Conservation (phyloP, 2,329 filamentous ascomycete genomes). For the Trichoderma afroharzianum region DNA sequence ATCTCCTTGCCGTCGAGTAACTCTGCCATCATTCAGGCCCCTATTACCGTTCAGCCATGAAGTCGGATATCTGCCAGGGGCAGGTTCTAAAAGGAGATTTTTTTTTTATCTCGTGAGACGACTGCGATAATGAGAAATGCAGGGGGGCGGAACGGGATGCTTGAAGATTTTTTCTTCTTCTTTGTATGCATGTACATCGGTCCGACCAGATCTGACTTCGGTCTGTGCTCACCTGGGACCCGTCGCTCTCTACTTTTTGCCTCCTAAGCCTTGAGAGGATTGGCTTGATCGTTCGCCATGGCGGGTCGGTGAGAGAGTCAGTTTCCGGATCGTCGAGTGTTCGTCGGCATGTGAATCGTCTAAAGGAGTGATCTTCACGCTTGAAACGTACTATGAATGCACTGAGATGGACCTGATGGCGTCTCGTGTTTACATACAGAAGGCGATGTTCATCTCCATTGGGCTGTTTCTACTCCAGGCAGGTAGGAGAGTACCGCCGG, state of each 20-base stretch:
- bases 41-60: not conserved
- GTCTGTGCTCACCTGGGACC: not conserved
- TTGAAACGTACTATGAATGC: not conserved
- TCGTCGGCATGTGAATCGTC: not conserved
- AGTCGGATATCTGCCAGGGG: not conserved
- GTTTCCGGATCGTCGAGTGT: not conserved
- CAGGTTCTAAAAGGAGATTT: not conserved
- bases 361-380: not conserved
- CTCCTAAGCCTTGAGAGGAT: not conserved
- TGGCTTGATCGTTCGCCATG: not conserved
- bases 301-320: conserved; percentile 1
- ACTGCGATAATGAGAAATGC: not conserved
- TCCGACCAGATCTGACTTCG: not conserved
- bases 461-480: not conserved
- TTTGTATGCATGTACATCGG: not conserved
- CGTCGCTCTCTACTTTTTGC: not conserved
- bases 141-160: not conserved
- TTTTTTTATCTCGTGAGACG: not conserved
- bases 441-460: not conserved
- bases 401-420: not conserved
- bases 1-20: not conserved
- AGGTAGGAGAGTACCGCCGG: not conserved
- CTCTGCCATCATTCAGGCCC: not conserved
- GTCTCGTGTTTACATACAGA: not conserved
- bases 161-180: not conserved